phyloP scores from a whole-genome alignment of 495 filamentous ascomycete genomes.

The Penicillium goetzii region DNA sequence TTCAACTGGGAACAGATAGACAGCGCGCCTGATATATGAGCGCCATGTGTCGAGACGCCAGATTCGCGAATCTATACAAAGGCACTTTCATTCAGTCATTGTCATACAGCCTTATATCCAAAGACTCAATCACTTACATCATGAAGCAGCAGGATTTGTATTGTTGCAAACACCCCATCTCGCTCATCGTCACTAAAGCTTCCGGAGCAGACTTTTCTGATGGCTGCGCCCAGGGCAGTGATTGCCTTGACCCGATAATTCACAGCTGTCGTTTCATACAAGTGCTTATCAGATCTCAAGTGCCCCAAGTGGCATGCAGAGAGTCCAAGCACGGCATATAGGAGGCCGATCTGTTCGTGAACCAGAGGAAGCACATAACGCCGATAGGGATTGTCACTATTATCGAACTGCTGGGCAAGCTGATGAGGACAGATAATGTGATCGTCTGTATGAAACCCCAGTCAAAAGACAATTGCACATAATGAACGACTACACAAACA shows the following conservation, averaged over 20 bases:
- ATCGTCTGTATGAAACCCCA: constrained; percentile 31
- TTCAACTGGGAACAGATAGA: constrained; percentile 41
- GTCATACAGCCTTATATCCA: not conserved
- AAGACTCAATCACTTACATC: constrained; percentile 35
- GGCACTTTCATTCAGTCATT: not conserved
- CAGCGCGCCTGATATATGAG: constrained; percentile 46
- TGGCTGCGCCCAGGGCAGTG: constrained; percentile 33
- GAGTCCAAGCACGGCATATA: constrained; percentile 42
- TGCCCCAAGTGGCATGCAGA: constrained; percentile 42
- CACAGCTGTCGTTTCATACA: constrained; percentile 38
- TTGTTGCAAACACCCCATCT: constrained; percentile 42
- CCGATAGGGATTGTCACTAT: constrained; percentile 40
- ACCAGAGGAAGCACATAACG: constrained; percentile 42
- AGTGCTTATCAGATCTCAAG: constrained; percentile 26
- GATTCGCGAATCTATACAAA: constrained; percentile 39
- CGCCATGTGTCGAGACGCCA: constrained; percentile 42
- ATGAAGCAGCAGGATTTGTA: constrained; percentile 44
- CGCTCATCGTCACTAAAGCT: constrained; percentile 35
- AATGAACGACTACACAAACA: not conserved
- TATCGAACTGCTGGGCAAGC: constrained; percentile 32
- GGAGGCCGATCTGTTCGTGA: constrained; percentile 38
- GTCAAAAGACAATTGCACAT: not conserved
- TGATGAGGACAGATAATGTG: constrained; percentile 43
- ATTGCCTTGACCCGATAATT: constrained; percentile 46
- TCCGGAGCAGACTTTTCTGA: constrained; percentile 34